Conservation (phyloP, 2,329 filamentous ascomycete genomes). For the Pseudogymnoascus sp. region DNA sequence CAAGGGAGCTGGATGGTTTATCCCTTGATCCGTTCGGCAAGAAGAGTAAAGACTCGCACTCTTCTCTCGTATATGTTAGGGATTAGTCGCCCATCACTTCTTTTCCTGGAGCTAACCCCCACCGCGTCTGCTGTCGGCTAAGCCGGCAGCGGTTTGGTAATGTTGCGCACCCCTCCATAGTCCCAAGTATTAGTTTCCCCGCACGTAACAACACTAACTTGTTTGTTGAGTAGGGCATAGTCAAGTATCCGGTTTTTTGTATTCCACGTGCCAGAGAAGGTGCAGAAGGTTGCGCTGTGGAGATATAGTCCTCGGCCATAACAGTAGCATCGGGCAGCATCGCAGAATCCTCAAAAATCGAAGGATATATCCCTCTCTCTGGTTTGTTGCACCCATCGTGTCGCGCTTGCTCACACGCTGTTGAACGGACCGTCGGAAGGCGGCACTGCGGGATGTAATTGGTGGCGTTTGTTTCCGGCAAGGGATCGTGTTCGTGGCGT, state of each 20-base stretch:
- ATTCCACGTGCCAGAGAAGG: background rate
- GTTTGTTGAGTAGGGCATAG: background rate
- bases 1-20: background rate
- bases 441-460: background rate
- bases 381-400: background rate
- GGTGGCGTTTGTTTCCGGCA: background rate
- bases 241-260: background rate
- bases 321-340: background rate
- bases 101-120: background rate
- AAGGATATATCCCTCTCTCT: background rate
- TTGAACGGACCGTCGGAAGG: background rate
- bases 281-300: background rate
- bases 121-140: background rate
- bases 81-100: background rate
- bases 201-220: conserved; percentile 2
- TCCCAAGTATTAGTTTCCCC: background rate
- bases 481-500: background rate
- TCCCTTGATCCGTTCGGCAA: background rate
- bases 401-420: background rate
- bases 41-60: background rate
- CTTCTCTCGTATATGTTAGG: background rate
- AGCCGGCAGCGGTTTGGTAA: conserved; percentile 1
- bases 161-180: background rate
- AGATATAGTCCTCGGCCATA: background rate
- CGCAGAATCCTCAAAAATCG: background rate